Evolutionary conservation across 805 yeast species (phyloP).

Genomic region (Wickerhamomyces subpelliculosus): DNA sequence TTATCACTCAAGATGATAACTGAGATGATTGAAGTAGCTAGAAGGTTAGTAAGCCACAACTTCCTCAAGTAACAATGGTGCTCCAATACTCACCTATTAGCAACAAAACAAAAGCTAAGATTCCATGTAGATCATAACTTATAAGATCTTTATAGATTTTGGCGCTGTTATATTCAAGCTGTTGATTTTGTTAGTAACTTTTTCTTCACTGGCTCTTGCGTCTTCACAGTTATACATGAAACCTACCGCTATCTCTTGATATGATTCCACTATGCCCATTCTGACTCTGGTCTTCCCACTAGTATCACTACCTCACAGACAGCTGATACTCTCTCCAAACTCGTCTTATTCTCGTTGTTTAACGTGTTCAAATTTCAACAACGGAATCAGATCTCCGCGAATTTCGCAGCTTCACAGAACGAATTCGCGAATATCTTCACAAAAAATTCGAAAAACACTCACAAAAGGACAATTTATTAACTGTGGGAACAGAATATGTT

Average conservation of each 20-base stretch:
- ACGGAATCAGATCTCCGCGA: neutral
- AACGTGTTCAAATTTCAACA: neutral
- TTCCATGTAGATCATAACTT: neutral
- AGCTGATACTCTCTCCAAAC: no score
- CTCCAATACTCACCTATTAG: neutral
- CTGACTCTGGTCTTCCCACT: no score
- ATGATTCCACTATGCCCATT: neutral
- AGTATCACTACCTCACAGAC: no score
- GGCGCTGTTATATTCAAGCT: neutral
- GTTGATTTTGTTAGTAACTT: neutral
- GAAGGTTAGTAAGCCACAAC: neutral
- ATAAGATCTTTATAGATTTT: neutral
- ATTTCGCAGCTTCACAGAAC: no score
- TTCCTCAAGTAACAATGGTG: no score
- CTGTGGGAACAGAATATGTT: no score
- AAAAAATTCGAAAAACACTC: neutral
- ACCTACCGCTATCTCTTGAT: no score
- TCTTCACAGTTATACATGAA: no score
- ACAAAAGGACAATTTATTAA: no score
- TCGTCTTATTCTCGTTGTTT: no score
- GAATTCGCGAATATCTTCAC: neutral
- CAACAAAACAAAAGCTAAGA: neutral
- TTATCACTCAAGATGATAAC: slow-evolving; percentile 6
- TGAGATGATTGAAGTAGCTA: slow-evolving; percentile 3
- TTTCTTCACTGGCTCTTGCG: neutral